Base-by-base conservation (phyloP, 768 basidiomycete genomes). In the Russula lepida region DNA sequence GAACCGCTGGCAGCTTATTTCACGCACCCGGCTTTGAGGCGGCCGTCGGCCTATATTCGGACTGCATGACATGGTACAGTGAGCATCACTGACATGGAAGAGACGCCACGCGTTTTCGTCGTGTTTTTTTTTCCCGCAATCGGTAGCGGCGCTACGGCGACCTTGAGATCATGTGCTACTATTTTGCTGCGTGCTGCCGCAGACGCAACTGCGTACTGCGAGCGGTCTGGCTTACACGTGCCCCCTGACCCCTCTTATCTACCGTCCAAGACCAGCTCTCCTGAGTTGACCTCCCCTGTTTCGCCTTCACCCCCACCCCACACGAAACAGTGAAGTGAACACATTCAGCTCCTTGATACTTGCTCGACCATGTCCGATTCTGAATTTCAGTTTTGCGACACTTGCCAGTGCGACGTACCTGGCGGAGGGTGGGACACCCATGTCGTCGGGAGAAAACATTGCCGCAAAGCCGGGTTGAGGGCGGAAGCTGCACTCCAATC, bases 141-240 rank as follows among this genome's bases (percentile, higher is more conserved):
- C 12, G 59, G 59, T 47, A 48, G 44, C 35, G 44, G 59, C 59
- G 59, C 59, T 60, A 53, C 59, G 59, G 32, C 46, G 46, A 19
- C 25, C 5, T 28, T 17, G 23, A 37, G 37, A 28, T 39, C 58
- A 59, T 59, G 43, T 59, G 41, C 28, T 50, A 23, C 5, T 19
- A 11, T 12, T 12, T 12, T 12, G 11, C 28, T 25, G 21, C 9
- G 32, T 30, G 32, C 35, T 37, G 35, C 35, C n/a, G n/a, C n/a
- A n/a, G n/a, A n/a, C n/a, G n/a, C n/a, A n/a, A n/a, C n/a, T n/a
- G 35, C 7, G 35, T 12, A 15, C 35, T 37, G 35, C 35, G 35
- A 37, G 35, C 13, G 13, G 27, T n/a, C 30, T 47, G 30, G 13
- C 23, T 23, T 4, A 23, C 30, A 46, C 8, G 27, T 43, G 21